Evolutionary conservation across 495 filamentous ascomycete genomes (phyloP).

Genomic region (Penicillium manginii): DNA sequence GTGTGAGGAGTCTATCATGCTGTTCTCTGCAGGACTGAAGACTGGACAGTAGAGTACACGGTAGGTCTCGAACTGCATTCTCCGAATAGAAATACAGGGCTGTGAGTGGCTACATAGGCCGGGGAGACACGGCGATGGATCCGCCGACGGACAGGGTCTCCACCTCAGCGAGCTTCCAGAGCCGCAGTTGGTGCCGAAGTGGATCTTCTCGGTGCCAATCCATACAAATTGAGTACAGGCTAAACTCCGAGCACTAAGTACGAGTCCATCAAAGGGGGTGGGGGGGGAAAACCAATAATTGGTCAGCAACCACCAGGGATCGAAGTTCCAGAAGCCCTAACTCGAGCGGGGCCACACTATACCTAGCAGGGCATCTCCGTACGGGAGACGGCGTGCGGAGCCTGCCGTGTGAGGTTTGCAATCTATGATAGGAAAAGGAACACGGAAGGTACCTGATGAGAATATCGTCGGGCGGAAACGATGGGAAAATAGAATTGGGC

Average conservation of each 20-base stretch:
- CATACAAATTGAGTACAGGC: constrained; percentile 6
- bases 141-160: constrained; percentile 14
- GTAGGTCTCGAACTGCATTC: constrained; percentile 29
- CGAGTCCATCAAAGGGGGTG: not conserved
- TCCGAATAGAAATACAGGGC: constrained; percentile 12
- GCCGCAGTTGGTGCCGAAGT: constrained; percentile 39
- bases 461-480: constrained; percentile 18
- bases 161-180: constrained; percentile 36
- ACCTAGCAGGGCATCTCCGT: constrained; percentile 3
- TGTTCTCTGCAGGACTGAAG: not conserved
- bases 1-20: not conserved
- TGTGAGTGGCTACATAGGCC: constrained; percentile 28
- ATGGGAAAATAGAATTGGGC: constrained; percentile 1
- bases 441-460: not conserved
- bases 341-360: not conserved
- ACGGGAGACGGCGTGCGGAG: constrained; percentile 29
- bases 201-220: constrained; percentile 20
- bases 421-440: constrained; percentile 12
- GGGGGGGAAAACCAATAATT: not conserved
- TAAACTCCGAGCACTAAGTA: constrained; percentile 3
- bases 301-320: not conserved
- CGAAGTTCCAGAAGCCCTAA: constrained; percentile 5
- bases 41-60: constrained; percentile 22
- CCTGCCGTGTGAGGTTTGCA: constrained; percentile 15
- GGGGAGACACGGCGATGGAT: constrained; percentile 17